These are phyloP conservation scores for Ciborinia camelliae DNA, from an alignment of 2,329 filamentous ascomycete genomes.

Conservation along the genomic window DNA sequence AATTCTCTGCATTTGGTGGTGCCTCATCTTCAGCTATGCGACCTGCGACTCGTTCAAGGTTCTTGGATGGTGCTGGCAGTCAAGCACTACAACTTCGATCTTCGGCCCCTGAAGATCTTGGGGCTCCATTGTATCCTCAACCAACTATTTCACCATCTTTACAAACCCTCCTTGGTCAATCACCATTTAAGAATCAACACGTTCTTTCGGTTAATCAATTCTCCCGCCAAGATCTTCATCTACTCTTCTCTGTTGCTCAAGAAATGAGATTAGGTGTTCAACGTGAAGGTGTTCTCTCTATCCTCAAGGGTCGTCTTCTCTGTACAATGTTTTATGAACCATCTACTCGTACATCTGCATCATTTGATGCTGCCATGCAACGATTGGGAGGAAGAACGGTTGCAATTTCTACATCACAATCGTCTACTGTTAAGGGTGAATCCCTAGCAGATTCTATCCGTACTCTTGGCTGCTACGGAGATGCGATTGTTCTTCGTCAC, in stretches of 20 bases:
- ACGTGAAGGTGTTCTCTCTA: conserved; percentile 81
- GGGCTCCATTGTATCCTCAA: conserved; percentile 47
- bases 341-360: conserved; percentile 89
- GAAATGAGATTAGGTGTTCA: conserved; percentile 97
- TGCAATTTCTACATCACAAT: conserved; percentile 75
- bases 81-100: conserved; percentile 35
- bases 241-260: conserved; percentile 93
- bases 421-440: conserved; percentile 92
- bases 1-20: conserved; percentile 37
- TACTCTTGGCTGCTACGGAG: conserved; percentile 89
- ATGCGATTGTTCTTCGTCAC: conserved; percentile 94
- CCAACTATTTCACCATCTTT: conserved; percentile 59
- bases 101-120: conserved; percentile 46
- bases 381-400: conserved; percentile 87
- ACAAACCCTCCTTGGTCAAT: conserved; percentile 69
- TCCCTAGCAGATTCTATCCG: conserved; percentile 88
- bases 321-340: conserved; percentile 97
- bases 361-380: conserved; percentile 98
- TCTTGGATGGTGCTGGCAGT: conserved; percentile 39
- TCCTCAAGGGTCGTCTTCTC: conserved; percentile 81
- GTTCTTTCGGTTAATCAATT: conserved; percentile 92
- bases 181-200: conserved; percentile 84
- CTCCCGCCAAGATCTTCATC: conserved; percentile 78
- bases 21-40: conserved; percentile 35
- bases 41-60: conserved; percentile 38